Evolutionary conservation across 306 rosid species (phyloP).

Genomic region (Dryas drummondii): DNA sequence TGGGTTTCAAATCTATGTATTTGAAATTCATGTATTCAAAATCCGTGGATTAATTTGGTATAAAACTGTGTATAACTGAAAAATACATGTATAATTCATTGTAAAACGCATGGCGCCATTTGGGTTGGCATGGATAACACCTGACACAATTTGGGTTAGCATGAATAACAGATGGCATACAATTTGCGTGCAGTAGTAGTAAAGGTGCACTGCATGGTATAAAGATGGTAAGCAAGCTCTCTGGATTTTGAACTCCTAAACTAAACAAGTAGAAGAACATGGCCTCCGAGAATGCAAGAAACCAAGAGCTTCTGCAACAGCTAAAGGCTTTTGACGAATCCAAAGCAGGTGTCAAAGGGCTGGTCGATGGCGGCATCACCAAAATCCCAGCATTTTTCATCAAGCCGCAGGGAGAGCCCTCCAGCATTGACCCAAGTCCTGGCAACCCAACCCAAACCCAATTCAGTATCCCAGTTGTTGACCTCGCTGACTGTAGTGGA

Average conservation of each 20-base stretch:
- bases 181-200: no score
- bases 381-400: neutral
- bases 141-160: no score
- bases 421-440: neutral
- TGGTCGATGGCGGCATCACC: neutral
- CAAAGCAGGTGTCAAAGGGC: neutral
- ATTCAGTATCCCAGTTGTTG: constrained; percentile 24
- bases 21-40: no score
- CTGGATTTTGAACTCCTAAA: neutral
- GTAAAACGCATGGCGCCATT: no score
- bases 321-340: neutral
- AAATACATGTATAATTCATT: no score
- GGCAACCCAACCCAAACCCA: neutral
- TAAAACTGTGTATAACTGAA: no score
- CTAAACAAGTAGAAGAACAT: neutral
- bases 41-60: no score
- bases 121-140: no score
- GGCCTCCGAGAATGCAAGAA: neutral
- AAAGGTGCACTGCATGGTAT: no score
- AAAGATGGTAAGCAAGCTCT: no score
- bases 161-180: no score
- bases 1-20: no score
- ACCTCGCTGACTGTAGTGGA: constrained; percentile 7
- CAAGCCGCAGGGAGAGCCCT: neutral
- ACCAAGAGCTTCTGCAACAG: neutral